phyloP scores from a whole-genome alignment of 441 rosid genomes.

The Arabidopsis hybrid region DNA sequence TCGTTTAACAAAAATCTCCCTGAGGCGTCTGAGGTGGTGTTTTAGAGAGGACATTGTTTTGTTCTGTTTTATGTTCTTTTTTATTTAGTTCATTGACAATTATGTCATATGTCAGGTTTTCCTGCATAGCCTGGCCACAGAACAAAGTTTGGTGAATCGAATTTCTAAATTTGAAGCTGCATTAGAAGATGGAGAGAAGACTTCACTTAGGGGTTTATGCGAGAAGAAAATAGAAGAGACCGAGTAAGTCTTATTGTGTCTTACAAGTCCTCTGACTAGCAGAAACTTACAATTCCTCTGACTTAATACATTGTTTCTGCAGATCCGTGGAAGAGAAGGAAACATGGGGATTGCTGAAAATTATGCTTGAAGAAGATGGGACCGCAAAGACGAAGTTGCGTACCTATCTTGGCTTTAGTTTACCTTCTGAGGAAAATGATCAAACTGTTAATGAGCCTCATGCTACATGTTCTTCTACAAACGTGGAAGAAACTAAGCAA shows the following conservation, averaged over 20 bases:
- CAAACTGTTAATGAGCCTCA: constrained; percentile 48
- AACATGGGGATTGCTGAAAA: not conserved
- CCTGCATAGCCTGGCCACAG: constrained; percentile 75
- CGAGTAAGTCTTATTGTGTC: constrained; percentile 65
- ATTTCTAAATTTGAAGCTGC: constrained; percentile 92
- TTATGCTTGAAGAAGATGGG: not conserved
- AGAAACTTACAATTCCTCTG: constrained; percentile 1
- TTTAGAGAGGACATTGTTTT: not conserved
- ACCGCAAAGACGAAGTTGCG: not conserved
- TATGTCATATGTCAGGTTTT: constrained; percentile 56
- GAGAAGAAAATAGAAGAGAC: constrained; percentile 51
- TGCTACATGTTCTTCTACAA: constrained; percentile 47
- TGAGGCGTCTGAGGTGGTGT: not conserved
- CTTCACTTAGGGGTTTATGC: constrained; percentile 67
- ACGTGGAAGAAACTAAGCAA: constrained; percentile 48
- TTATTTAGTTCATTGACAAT: not conserved
- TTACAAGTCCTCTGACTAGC: no score
- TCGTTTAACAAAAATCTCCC: constrained; percentile 54
- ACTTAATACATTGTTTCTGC: not conserved
- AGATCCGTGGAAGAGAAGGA: not conserved
- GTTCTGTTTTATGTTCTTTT: constrained; percentile 6
- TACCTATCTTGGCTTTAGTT: constrained; percentile 69
- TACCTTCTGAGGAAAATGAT: constrained; percentile 67
- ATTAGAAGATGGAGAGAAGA: constrained; percentile 83
- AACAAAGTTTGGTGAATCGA: constrained; percentile 70